phyloP scores from a whole-genome alignment of 2,329 filamentous ascomycete species.

The Pseudopyrenochaeta lycopersici region DNA sequence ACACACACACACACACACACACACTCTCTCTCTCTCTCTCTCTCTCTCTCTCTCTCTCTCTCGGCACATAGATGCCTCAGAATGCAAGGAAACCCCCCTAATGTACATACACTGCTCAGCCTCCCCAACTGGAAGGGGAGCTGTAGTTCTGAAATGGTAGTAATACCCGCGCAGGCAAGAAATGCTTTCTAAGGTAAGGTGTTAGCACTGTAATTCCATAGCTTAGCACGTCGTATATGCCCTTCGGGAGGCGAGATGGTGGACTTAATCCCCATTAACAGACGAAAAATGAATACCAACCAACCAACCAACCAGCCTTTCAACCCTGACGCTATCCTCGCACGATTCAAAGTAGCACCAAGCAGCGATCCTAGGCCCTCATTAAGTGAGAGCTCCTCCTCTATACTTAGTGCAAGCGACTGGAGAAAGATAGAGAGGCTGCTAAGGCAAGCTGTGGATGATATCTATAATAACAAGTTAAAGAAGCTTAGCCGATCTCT shows the following conservation, averaged over 20 bases:
- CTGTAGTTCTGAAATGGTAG: slow-evolving; percentile 5
- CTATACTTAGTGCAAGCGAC: no score
- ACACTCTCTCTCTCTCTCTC: slow-evolving; percentile 2
- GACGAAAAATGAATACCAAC: slow-evolving; percentile 9
- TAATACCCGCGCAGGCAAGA: slow-evolving; percentile 6
- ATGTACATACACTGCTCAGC: slow-evolving; percentile 2
- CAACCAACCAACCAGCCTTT: slow-evolving; percentile 7
- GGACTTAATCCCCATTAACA: slow-evolving; percentile 6
- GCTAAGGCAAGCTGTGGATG: no score
- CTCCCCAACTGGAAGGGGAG: slow-evolving; percentile 1
- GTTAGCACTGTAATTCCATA: slow-evolving; percentile 6
- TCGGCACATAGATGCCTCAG: slow-evolving; percentile 2
- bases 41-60: not conserved
- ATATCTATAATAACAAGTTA: no score
- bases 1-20: not conserved
- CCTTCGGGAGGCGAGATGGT: slow-evolving; percentile 6
- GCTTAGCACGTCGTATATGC: slow-evolving; percentile 7
- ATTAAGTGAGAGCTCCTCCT: no score
- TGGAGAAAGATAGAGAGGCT: no score
- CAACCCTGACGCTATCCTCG: no score
- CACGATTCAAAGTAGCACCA: no score
- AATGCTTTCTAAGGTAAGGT: slow-evolving; percentile 6
- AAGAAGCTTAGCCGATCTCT: no score
- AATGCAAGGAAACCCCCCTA: slow-evolving; percentile 3
- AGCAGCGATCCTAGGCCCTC: no score